Evolutionary conservation across 768 basidiomycete genomes (phyloP), one percentile per base, ranked within the genome.

Genomic region (Panaeolus cyanescens): DNA sequence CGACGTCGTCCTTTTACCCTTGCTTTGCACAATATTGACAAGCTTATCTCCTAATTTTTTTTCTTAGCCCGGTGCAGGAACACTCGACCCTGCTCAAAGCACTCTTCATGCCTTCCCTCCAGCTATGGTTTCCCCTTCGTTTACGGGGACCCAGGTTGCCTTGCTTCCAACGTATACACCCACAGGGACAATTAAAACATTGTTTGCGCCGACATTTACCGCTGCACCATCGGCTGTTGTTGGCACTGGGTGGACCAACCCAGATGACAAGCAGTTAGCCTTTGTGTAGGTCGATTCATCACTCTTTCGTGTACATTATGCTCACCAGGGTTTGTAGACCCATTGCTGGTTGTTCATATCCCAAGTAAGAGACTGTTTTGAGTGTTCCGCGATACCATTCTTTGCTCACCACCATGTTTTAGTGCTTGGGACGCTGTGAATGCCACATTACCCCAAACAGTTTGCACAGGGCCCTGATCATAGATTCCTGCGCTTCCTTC

Each of bases 191-290:
- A 69, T 91, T 59, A 82, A 84, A 59, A 87, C 88, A 22, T 77
- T 92, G 32, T 79, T 82, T 39, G 84, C 76, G 33, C 89, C 89
- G 13, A 87, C 85, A 10, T 88, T 89, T 70, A 84, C 87, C 2
- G 72, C 81, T 31, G 83, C 83, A 9, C 82, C 84, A 20, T 79
- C 79, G 31, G 78, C 80, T 5, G 71, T 67, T 31, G 84, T 83
- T 4, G 95, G 94, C 4, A 77, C 75, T 33, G 95, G 95, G 37
- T 96, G 95, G 95, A 77, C 77, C 59, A 89, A 94, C 70, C 62
- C 84, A 15, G 75, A 77, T 4, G 95, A 96, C 74, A 87, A 78
- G 10, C 79, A 71, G 10, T 70, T 75, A 28, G 87, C 85, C 25
- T 85, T 81, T 68, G 85, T 85, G 80, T 81, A 68, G 59, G 80